Base-by-base conservation (phyloP, 228 moss, liverwort and hornwort species). In the Sphagnum magellanicum region DNA sequence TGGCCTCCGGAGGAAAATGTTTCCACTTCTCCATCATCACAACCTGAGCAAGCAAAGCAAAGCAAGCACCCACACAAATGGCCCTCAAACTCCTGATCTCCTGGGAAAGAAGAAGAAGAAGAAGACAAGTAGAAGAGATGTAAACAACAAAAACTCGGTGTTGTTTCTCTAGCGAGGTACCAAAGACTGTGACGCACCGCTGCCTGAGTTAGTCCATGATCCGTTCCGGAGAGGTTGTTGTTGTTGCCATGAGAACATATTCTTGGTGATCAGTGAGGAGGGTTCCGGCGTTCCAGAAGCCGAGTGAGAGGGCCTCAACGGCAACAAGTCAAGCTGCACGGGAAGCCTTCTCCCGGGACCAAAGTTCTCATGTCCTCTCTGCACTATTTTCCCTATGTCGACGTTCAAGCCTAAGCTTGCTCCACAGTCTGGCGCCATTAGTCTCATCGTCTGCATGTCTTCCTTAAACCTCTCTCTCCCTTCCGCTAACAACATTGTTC, bases 311-410 rank as follows among this genome's bases (percentile, higher is more conserved):
- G 95, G 95, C 6, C 92, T 75, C 76, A 92, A 53, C 1, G 96
- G 96, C 11, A 96, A 77, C 5, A 96, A 84, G 86, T 96, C 96
- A 52, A 96, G 77, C 82, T 95, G 95, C 70, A 95, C 92, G 0
- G 95, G 95, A 52, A 86, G 90, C 49, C 87, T 80, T 16, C 95
- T 72, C 3, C 32, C 32, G 12, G 84, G 81, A 0, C 68, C 16
- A 59, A 73, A 78, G 46, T 79, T 64, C 51, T 74, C 89, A 12
- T 53, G 81, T 2, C 81, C 79, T 0, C 87, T 81, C 50, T 83
- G 81, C 67, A 89, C 81, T 89, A 83, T 80, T 79, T 92, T 84
- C 59, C 87, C 84, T 68, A 91, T 83, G 80, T 96, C 92, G 17
- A 92, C 90, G 11, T 91, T 91, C 47, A 92, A 78, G 12, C 96